These are phyloP conservation scores for Fusarium scirpi DNA, from an alignment of 2,329 filamentous ascomycete species.

Conservation along the genomic window DNA sequence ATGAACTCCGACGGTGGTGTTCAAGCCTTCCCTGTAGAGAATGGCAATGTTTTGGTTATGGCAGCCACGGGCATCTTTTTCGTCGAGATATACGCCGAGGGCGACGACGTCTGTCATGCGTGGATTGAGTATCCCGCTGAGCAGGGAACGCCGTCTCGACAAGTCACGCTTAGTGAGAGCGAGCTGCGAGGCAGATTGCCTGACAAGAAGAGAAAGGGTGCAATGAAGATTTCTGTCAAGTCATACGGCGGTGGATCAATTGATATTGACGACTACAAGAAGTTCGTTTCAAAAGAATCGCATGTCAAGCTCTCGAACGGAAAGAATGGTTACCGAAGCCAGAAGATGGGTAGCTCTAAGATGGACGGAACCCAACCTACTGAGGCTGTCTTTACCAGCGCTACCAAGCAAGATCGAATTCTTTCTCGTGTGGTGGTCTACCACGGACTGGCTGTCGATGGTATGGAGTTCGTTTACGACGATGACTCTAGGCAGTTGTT, in stretches of 20 bases:
- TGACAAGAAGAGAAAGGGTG: conserved; percentile 77
- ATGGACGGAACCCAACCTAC: conserved; percentile 77
- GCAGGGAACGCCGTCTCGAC: conserved; percentile 73
- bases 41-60: conserved; percentile 79
- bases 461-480: conserved; percentile 93
- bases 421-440: conserved; percentile 81
- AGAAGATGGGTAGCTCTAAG: conserved; percentile 77
- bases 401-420: conserved; percentile 75
- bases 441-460: conserved; percentile 81
- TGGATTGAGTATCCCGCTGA: conserved; percentile 84
- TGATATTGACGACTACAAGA: conserved; percentile 80
- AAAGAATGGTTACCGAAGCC: conserved; percentile 80
- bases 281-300: conserved; percentile 77
- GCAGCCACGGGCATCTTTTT: conserved; percentile 86
- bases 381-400: conserved; percentile 80
- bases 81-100: conserved; percentile 83
- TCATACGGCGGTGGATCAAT: conserved; percentile 80
- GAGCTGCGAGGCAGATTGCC: conserved; percentile 79
- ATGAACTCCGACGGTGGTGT: conserved; percentile 78
- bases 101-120: conserved; percentile 81
- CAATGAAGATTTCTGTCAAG: conserved; percentile 78
- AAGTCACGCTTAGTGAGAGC: conserved; percentile 79
- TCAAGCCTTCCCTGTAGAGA: conserved; percentile 87
- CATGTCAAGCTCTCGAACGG: conserved; percentile 77
- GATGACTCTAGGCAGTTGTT: conserved; percentile 87